Evolutionary conservation across 2,329 filamentous ascomycete species (phyloP).

Genomic region (Colletotrichum sp.): DNA sequence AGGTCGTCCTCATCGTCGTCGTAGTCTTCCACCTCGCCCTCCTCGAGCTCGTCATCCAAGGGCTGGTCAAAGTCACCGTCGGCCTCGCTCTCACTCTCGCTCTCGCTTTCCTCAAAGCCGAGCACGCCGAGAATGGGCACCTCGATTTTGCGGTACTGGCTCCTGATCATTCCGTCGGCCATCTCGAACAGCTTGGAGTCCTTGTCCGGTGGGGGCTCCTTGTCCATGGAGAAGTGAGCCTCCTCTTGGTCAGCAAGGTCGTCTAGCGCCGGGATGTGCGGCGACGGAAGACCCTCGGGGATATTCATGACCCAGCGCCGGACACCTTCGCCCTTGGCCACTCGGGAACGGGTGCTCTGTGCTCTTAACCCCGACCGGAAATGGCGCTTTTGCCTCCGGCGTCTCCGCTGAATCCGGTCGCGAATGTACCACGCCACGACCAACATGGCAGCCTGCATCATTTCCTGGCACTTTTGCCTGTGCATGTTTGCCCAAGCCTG

Average conservation of each 20-base stretch:
- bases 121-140: constrained; percentile 50
- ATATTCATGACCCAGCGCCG: constrained; percentile 48
- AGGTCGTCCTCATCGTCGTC: constrained; percentile 27
- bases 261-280: constrained; percentile 30
- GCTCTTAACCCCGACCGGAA: constrained; percentile 45
- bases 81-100: constrained; percentile 35
- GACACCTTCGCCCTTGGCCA: constrained; percentile 44
- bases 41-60: constrained; percentile 30
- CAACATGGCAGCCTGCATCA: constrained; percentile 54
- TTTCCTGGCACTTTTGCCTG: constrained; percentile 52
- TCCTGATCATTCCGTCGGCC: constrained; percentile 53
- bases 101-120: constrained; percentile 49
- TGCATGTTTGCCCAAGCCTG: constrained; percentile 53
- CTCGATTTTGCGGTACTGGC: constrained; percentile 49
- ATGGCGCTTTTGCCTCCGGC: constrained; percentile 43
- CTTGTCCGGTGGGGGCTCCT: constrained; percentile 41
- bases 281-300: constrained; percentile 37
- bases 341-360: constrained; percentile 35
- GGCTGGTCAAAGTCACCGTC: constrained; percentile 28
- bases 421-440: constrained; percentile 56
- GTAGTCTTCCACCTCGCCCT: constrained; percentile 29
- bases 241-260: constrained; percentile 41
- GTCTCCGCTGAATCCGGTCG: constrained; percentile 49
- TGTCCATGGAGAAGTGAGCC: constrained; percentile 45
- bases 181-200: constrained; percentile 48